Evolutionary conservation across 2,329 filamentous ascomycete genomes (phyloP), one percentile per base, ranked within the genome.

Genomic region (Beauveria sp.): DNA sequence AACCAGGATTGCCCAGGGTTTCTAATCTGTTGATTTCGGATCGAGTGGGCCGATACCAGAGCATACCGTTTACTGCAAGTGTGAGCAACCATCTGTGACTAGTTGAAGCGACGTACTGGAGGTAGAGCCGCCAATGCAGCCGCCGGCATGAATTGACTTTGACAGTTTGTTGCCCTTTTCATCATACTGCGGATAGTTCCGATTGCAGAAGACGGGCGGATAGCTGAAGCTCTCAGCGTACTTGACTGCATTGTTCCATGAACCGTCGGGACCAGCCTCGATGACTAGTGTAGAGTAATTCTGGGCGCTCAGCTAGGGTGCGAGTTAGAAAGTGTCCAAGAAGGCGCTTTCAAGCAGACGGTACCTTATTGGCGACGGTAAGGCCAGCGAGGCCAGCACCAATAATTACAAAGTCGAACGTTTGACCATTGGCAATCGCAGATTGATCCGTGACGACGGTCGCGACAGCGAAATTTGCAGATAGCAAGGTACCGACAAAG

Each of bases 341-440:
- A 50, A 41, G 30, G 37, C 16, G n/a, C 41, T 20, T 7, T 48
- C 5, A 5, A 26, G 3, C 5, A 9, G 5, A 14, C 30, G 56
- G n/a, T 48, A 61, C 63, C 60, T 65, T 65, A 34, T 64, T 65
- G 20, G 55, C 63, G 10, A 63, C 62, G 1, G 60, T 62, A 1
- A 77, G 69, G 14, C 76, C 75, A 18, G 68, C 67, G 7, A 77
- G 66, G 1, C 75, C 75, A 8, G 72, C 75, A 10, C 75, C 75
- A 7, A 77, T 64, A n/a, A 77, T 66, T 6, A 76, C 65, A 1
- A 75, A 73, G 57, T 73, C 71, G 18, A 63, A 67, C 64, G 34
- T 50, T 30, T 65, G 55, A 55, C 54, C 37, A 28, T 55, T 37
- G 0, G 47, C 64, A 9, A 65, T 37, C 2, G 24, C 53, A 5